phyloP scores from a whole-genome alignment of 805 yeast species.

The Kodamaea kakaduensis region DNA sequence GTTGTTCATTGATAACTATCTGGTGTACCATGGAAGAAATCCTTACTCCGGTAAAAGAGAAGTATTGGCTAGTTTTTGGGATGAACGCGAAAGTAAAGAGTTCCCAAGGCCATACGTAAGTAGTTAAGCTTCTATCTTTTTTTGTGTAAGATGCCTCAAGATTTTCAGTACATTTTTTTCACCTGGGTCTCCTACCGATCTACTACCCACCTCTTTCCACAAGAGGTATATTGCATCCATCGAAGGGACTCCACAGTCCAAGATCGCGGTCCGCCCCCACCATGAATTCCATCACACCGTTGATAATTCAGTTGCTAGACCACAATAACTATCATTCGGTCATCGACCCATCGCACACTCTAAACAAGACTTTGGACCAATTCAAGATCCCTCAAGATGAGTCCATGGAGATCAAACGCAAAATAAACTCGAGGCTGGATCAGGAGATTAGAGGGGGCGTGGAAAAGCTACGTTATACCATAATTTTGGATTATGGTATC shows the following conservation, averaged over 20 bases:
- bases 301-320: constrained; percentile 12
- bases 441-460: no score
- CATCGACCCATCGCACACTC: constrained; percentile 18
- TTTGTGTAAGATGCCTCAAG: no score
- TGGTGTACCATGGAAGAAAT: constrained; percentile 21
- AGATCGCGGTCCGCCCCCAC: no score
- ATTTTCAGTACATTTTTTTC: no score
- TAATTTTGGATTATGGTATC: constrained; percentile 8
- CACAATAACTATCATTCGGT: constrained; percentile 18
- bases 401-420: background rate
- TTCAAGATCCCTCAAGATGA: constrained; percentile 7
- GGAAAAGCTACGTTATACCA: constrained; percentile 9
- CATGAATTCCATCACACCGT: background rate
- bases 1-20: constrained; percentile 18
- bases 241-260: no score
- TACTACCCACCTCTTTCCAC: no score
- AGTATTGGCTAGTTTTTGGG: constrained; percentile 22
- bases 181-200: no score
- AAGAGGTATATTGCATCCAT: no score
- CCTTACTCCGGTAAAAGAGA: constrained; percentile 18
- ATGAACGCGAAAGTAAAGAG: constrained; percentile 6
- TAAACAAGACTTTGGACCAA: constrained; percentile 17
- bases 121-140: no score
- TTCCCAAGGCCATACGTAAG: background rate
- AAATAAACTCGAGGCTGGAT: no score